Evolutionary conservation across 2,329 filamentous ascomycete species (phyloP).

Genomic region (Penicillium sp.): DNA sequence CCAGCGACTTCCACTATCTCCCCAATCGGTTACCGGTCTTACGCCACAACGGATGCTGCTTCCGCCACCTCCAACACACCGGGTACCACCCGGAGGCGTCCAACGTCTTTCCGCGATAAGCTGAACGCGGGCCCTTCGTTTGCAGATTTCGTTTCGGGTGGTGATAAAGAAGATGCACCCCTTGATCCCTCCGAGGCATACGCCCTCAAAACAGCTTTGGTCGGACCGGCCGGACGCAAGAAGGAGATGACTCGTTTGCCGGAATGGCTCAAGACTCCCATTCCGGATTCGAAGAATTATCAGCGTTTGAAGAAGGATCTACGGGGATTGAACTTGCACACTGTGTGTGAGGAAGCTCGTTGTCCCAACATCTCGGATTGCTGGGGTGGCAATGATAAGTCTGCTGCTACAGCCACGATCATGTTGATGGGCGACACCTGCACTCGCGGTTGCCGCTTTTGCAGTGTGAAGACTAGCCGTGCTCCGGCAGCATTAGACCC

Average conservation of each 20-base stretch:
- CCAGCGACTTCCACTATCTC: slow-evolving; percentile 13
- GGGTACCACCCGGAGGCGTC: slow-evolving; percentile 48
- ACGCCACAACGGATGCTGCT: slow-evolving; percentile 37
- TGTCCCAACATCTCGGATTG: slow-evolving; percentile 98
- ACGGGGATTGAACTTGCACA: slow-evolving; percentile 81
- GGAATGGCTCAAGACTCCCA: slow-evolving; percentile 92
- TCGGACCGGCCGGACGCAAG: slow-evolving; percentile 57
- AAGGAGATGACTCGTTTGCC: slow-evolving; percentile 70
- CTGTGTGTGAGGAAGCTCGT: slow-evolving; percentile 93
- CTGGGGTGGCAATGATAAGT: slow-evolving; percentile 88
- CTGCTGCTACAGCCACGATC: slow-evolving; percentile 89
- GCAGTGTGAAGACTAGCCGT: slow-evolving; percentile 85
- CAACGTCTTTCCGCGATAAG: slow-evolving; percentile 56
- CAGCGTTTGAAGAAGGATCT: slow-evolving; percentile 94
- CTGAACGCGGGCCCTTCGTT: slow-evolving; percentile 61
- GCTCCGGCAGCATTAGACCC: slow-evolving; percentile 75
- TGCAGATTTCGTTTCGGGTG: slow-evolving; percentile 54
- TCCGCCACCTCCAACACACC: slow-evolving; percentile 32
- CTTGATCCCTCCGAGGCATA: slow-evolving; percentile 49
- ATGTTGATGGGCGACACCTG: slow-evolving; percentile 99
- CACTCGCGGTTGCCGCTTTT: slow-evolving; percentile 93
- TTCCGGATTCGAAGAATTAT: slow-evolving; percentile 79
- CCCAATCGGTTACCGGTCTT: slow-evolving; percentile 26
- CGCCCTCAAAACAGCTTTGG: slow-evolving; percentile 56
- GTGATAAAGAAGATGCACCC: slow-evolving; percentile 32